Percentiles rank a stretch among this genome's conserved stretches.
Conservation (phyloP, 768 basidiomycete species). For the Filobasidium floriforme region DNA sequence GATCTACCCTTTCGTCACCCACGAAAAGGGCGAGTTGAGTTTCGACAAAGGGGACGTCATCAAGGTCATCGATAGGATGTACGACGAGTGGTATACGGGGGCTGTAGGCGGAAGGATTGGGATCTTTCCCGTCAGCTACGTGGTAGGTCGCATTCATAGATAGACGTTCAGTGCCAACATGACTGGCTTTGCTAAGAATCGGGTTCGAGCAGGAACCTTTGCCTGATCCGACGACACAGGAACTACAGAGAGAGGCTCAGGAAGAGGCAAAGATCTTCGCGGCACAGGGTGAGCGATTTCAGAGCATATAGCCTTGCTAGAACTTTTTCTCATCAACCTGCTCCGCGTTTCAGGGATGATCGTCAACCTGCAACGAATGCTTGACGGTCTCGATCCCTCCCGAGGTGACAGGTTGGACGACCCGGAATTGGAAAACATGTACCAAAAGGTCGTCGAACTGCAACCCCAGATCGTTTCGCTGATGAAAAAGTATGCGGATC, state of each 20-base stretch:
- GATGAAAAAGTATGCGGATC: conserved; percentile 95
- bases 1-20: conserved; percentile 77
- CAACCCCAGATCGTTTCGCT: conserved; percentile 92
- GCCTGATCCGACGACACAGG: conserved; percentile 69
- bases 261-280: conserved; percentile 81
- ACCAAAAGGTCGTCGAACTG: conserved; percentile 77
- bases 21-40: conserved; percentile 78
- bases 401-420: conserved; percentile 75
- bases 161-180: no score
- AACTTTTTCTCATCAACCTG: conserved; percentile 11
- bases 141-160: conserved; percentile 52
- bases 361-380: conserved; percentile 49
- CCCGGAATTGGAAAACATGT: conserved; percentile 60
- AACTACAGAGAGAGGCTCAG: conserved; percentile 72
- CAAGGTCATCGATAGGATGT: conserved; percentile 86
- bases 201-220: conserved; percentile 44
- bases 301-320: neutral
- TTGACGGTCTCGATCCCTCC: conserved; percentile 63
- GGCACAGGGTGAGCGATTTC: conserved; percentile 33
- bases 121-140: conserved; percentile 96
- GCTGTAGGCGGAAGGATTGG: conserved; percentile 82
- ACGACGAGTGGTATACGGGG: conserved; percentile 96
- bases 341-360: conserved; percentile 35
- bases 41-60: conserved; percentile 90
- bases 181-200: neutral